A percentile compares a stretch with the other conserved stretches of the same genome.
phyloP scores from a whole-genome alignment of 352 stramenopile species.

The Nothophytophthora sp. region DNA sequence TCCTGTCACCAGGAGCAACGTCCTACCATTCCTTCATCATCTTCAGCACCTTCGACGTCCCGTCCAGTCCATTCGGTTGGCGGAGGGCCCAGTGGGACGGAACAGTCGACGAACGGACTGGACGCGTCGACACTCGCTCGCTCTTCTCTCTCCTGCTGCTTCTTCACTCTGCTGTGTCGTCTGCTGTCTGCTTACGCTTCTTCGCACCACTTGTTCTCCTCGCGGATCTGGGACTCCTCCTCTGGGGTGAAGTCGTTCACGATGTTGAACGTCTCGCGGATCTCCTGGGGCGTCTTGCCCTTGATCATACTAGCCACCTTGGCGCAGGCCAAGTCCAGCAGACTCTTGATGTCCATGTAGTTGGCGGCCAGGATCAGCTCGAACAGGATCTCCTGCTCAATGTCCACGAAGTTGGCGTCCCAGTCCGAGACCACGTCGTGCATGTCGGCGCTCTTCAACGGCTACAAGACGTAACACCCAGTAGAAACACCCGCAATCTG shows the following conservation, averaged over 20 bases:
- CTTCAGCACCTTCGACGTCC: too few relatives aligned
- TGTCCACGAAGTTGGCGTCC: constrained; percentile 60
- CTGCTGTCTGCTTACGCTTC: constrained; percentile 39
- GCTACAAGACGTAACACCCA: too few relatives aligned
- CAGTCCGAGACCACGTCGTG: constrained; percentile 49
- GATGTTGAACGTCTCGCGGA: constrained; percentile 63
- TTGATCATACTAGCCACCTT: constrained; percentile 64
- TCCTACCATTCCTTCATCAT: too few relatives aligned
- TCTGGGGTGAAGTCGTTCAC: constrained; percentile 62
- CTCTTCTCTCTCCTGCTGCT: too few relatives aligned
- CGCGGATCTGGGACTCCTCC: constrained; percentile 60
- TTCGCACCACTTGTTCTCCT: constrained; percentile 78
- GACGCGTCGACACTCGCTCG: too few relatives aligned
- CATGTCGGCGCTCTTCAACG: constrained; percentile 54
- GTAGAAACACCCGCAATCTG: too few relatives aligned
- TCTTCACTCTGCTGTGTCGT: too few relatives aligned
- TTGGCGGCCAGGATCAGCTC: constrained; percentile 70
- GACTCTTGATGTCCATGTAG: constrained; percentile 72
- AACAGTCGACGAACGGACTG: too few relatives aligned
- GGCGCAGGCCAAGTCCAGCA: constrained; percentile 60
- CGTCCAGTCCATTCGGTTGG: too few relatives aligned
- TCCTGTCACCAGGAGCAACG: too few relatives aligned
- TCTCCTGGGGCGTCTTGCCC: constrained; percentile 66
- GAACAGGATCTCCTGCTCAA: constrained; percentile 61
- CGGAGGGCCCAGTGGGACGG: too few relatives aligned